phyloP scores from a whole-genome alignment of 139 green algal species.

The Ostreobium quekettii region DNA sequence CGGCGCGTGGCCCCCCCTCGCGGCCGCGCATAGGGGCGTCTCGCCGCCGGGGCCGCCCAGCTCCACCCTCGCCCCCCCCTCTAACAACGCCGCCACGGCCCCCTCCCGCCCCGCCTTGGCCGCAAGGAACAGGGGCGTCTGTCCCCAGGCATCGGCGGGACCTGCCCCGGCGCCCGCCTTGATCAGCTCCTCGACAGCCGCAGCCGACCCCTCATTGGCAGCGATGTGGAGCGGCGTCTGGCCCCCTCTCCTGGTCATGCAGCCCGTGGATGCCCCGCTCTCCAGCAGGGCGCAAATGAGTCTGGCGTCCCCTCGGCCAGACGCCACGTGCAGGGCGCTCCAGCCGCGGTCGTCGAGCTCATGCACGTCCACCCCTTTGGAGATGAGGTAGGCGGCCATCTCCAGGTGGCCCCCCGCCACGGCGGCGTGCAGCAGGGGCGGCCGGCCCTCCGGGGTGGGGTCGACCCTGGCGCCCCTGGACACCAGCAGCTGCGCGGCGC shows the following conservation, averaged over 20 bases:
- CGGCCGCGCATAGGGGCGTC: neutral
- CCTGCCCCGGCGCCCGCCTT: neutral
- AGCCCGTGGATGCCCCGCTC: neutral
- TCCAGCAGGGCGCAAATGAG: neutral
- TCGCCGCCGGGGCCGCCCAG: neutral
- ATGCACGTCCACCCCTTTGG: neutral
- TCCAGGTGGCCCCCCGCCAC: neutral
- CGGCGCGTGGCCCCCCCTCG: neutral
- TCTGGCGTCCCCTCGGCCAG: neutral
- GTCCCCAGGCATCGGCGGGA: neutral
- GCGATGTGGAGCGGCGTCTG: constrained; percentile 6
- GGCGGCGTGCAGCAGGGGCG: neutral
- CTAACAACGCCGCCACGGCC: neutral
- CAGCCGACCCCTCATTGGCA: neutral
- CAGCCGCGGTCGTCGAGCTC: neutral
- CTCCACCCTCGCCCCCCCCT: neutral
- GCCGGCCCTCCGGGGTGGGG: neutral
- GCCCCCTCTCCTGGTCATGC: neutral
- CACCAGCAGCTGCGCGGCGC: too few species aligned
- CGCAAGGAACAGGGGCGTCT: neutral
- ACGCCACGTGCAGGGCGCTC: neutral
- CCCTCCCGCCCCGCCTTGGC: constrained; percentile 3
- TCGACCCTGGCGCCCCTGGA: neutral
- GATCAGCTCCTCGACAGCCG: neutral
- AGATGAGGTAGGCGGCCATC: neutral